Base-by-base conservation (phyloP, 352 stramenopile species). In the Globisporangium paroecandrum region DNA sequence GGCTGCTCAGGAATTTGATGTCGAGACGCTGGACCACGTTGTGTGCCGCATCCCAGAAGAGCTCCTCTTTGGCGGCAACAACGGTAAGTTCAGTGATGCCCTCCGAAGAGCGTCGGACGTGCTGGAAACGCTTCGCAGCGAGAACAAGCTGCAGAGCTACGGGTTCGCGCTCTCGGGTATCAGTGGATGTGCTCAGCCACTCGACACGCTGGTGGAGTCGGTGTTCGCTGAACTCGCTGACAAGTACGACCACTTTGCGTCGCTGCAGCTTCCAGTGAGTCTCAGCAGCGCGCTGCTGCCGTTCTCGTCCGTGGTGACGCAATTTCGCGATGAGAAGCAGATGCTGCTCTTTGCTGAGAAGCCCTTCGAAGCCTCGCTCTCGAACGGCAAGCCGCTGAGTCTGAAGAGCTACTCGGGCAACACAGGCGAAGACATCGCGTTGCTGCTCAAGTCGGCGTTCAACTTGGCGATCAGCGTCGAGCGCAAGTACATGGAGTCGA, bases 401-500 rank as follows among this genome's bases (percentile, higher is more conserved):
- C 58, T 93, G 6, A 81, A 78, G 56, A 88, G 73, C 32, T 81
- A 86, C 63, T 46, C 53, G 8, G 63, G 65, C 5, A 56, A 83
- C 38, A 63, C 65, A 22, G 87, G 85, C 15, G 84, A 90, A 25
- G 87, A 95, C 36, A 65, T 95, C 24, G 87, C 85, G 25, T 46
- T 84, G 69, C 69, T 87, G 47, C 75, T 95, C 20, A 90, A 93
- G 72, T 83, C 84, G n/a, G 81, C 85, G 10, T 95, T 95, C 69
- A 91, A 91, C 64, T 71, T 95, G 24, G 82, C 80, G 6, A 85
- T 95, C 58, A 89, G 83, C 24, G 76, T 95, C 27, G 87, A 95
- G 69, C 82, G 86, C 72, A 92, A 92, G 73, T 95, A 92, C 71
- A 76, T 82, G 57, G 81, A 95, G 51, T 78, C 69, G 25, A 78